Evolutionary conservation across 371 early-diverging fungal species (phyloP).

Genomic region (Chytridiales sp.): DNA sequence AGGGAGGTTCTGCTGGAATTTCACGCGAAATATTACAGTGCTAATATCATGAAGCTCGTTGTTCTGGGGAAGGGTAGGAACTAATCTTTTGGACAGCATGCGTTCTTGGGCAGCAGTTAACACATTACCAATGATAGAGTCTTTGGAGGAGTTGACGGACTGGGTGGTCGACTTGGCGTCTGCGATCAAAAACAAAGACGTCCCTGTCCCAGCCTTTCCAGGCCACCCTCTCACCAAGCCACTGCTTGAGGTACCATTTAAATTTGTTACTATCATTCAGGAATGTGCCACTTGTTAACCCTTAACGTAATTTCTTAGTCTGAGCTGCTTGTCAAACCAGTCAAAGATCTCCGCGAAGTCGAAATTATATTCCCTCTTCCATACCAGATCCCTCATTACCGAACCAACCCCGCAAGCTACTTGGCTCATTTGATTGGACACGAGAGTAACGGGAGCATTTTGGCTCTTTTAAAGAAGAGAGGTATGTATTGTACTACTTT

Average conservation of each 20-base stretch:
- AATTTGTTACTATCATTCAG: constrained; percentile 1
- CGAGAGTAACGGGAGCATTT: constrained; percentile 73
- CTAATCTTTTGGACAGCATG: too few relatives aligned
- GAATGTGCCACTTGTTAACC: neutral
- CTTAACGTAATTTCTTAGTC: constrained; percentile 42
- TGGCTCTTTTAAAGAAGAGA: constrained; percentile 78
- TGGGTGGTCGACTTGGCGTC: constrained; percentile 85
- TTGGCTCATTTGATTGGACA: constrained; percentile 54
- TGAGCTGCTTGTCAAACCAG: constrained; percentile 75
- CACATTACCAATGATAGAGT: constrained; percentile 46
- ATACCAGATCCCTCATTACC: constrained; percentile 62
- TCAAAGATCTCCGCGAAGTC: constrained; percentile 76
- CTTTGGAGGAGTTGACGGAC: constrained; percentile 75
- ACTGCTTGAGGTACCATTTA: constrained; percentile 62
- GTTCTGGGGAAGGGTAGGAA: too few relatives aligned
- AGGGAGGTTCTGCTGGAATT: constrained; percentile 84
- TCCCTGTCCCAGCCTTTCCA: constrained; percentile 59
- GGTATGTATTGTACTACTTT: constrained; percentile 26
- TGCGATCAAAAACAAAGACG: constrained; percentile 68
- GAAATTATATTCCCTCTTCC: constrained; percentile 87
- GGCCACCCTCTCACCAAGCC: constrained; percentile 74
- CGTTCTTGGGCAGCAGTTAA: neutral
- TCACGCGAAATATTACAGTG: constrained; percentile 84
- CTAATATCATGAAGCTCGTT: constrained; percentile 93
- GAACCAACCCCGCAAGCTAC: constrained; percentile 42